Evolutionary conservation across 2,329 filamentous ascomycete species (phyloP), one percentile per base, ranked within the genome.

Genomic region (Fusarium keratoplasticum): DNA sequence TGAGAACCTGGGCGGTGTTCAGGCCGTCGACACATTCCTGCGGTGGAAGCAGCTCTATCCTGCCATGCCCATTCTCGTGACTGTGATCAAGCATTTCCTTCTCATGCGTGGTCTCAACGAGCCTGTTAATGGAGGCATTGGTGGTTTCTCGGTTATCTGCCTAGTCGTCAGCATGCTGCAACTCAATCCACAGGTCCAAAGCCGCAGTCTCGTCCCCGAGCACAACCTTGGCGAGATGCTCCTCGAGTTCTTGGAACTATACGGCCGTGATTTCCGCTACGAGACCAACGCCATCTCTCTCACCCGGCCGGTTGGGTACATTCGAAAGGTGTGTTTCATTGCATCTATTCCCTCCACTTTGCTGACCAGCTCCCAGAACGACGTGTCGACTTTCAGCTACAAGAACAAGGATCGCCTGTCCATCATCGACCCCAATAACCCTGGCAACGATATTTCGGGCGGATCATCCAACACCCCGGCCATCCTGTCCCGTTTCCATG

Each of bases 121-220:
- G 82, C 95, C 97, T 5, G 93, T 94, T 44, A 94, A 91, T 70
- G 96, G 96, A 65, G 96, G 96, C 4, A 91, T 99, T 61, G 96
- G 96, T 63, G 96, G 96, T 4, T 98, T 98, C 80, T 94, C 95
- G 1, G 93, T 97, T 73, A 98, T 96, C 65, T 99, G 96, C 85
- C 87, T 99, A 71, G 94, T 98, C 7, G 94, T 96, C 67, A 96
- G 94, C 85, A 91, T 98, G 82, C 84, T 98, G 55, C 94, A 98
- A 80, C 87, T 94, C 73, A 90, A 95, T 86, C 94, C 95, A 11
- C 88, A 92, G 70, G 86, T 92, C 1, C 90, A 94, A 76, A 90
- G 88, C 70, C 83, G 87, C 29, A 88, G 86, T 67, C 85, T 93
- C 78, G 80, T 87, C 6, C 86, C 89, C 2, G 87, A 91, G 40